Conservation (phyloP, 208 protist species). For the Angomonas deanei region DNA sequence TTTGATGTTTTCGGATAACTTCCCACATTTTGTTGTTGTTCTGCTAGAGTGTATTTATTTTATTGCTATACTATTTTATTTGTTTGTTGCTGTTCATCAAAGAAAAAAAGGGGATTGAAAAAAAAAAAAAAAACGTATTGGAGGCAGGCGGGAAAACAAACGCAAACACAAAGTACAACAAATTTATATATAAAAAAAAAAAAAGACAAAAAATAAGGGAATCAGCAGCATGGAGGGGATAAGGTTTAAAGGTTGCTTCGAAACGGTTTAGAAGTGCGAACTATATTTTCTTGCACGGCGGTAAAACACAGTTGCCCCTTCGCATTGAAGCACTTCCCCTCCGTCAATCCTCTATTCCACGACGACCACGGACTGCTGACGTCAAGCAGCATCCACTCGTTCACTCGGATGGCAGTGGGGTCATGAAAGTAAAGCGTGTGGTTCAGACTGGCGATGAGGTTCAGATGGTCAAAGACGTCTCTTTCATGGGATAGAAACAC, state of each 20-base stretch:
- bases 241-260: neutral
- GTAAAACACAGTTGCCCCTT: slow-evolving; percentile 41
- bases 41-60: neutral
- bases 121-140: neutral
- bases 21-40: slow-evolving; percentile 46
- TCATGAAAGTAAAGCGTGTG: slow-evolving; percentile 55
- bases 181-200: neutral
- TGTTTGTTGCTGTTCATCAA: neutral
- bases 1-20: slow-evolving; percentile 63
- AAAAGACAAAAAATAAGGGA: neutral
- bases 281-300: slow-evolving; percentile 36
- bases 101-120: neutral
- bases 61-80: neutral
- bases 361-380: slow-evolving; percentile 26
- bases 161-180: neutral
- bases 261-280: slow-evolving; percentile 17
- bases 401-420: slow-evolving; percentile 16
- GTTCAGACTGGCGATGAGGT: slow-evolving; percentile 45
- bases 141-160: neutral
- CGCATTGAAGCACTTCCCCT: slow-evolving; percentile 35
- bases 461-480: slow-evolving; percentile 11
- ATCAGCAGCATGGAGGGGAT: neutral
- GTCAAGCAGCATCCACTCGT: slow-evolving; percentile 53
- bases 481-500: slow-evolving; percentile 20
- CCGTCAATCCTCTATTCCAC: slow-evolving; percentile 23